Percentiles rank a stretch among this genome's conserved stretches.
Evolutionary conservation across 176 grass and related monocot genomes (phyloP).

Genomic region (Lolium rigidum): DNA sequence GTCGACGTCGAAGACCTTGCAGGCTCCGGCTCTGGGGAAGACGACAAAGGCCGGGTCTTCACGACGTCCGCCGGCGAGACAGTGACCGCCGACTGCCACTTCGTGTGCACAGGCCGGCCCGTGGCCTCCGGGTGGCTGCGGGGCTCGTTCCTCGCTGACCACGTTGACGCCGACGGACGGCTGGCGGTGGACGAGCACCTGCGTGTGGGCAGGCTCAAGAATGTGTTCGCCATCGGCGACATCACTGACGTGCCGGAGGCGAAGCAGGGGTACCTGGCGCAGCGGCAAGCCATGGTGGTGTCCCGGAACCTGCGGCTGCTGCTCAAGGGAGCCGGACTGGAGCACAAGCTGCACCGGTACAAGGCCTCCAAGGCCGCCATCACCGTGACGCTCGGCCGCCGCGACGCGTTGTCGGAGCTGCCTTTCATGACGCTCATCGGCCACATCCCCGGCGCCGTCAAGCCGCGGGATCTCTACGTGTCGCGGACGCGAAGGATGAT

Average conservation of each 20-base stretch:
- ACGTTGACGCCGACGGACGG: constrained; percentile 34
- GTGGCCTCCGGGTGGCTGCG: constrained; percentile 59
- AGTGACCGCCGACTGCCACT: constrained; percentile 55
- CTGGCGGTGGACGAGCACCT: constrained; percentile 60
- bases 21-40: not conserved
- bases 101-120: constrained; percentile 51
- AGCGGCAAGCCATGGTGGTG: constrained; percentile 68
- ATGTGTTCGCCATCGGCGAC: constrained; percentile 77
- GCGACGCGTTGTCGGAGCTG: constrained; percentile 66
- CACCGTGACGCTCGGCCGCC: constrained; percentile 56
- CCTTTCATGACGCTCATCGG: constrained; percentile 70
- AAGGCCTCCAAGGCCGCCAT: constrained; percentile 42
- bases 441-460: constrained; percentile 57
- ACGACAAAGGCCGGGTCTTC: constrained; percentile 18
- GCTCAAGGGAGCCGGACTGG: constrained; percentile 45
- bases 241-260: constrained; percentile 60
- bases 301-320: constrained; percentile 67
- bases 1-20: constrained; percentile 35
- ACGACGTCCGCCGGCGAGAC: constrained; percentile 69
- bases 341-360: constrained; percentile 74
- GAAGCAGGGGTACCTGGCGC: constrained; percentile 68
- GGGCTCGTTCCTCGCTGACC: constrained; percentile 37
- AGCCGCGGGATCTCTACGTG: constrained; percentile 57
- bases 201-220: constrained; percentile 43
- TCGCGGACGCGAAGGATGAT: constrained; percentile 64